phyloP scores from a whole-genome alignment of 768 basidiomycete genomes.

The Lyophyllum atratum region DNA sequence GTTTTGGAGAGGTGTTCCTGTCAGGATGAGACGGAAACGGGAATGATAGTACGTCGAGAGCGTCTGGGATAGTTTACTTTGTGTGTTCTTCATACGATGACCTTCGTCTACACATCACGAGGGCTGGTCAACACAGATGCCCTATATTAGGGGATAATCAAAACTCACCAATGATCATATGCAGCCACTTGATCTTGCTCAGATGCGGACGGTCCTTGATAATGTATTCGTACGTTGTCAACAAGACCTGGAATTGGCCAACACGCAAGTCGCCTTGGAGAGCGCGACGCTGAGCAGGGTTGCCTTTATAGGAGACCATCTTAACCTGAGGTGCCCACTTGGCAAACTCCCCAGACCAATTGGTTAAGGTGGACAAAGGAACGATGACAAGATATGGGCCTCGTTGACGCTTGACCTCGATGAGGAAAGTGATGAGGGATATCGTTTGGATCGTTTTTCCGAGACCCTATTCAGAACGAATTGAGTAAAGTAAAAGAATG shows the following conservation, averaged over 20 bases:
- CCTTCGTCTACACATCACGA: constrained; percentile 69
- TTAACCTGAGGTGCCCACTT: constrained; percentile 91
- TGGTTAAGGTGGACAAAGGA: constrained; percentile 94
- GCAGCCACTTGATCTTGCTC: constrained; percentile 92
- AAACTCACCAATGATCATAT: constrained; percentile 89
- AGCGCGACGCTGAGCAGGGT: constrained; percentile 78
- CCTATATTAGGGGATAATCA: background rate
- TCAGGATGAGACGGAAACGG: constrained; percentile 90
- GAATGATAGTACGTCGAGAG: constrained; percentile 92
- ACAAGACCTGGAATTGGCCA: constrained; percentile 85
- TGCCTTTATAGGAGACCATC: constrained; percentile 88
- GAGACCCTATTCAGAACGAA: constrained; percentile 63
- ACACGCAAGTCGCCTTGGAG: constrained; percentile 77
- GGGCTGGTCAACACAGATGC: background rate
- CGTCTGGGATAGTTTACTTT: constrained; percentile 85
- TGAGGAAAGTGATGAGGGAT: constrained; percentile 92
- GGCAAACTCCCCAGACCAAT: constrained; percentile 96
- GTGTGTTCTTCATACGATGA: constrained; percentile 97
- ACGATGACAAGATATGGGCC: constrained; percentile 97
- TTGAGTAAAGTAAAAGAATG: constrained; percentile 4
- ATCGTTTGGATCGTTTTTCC: constrained; percentile 96
- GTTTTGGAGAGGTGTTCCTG: constrained; percentile 95
- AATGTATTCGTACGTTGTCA: constrained; percentile 97
- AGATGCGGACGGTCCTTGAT: constrained; percentile 94
- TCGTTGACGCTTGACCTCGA: constrained; percentile 87